A percentile compares a stretch with the other conserved stretches of the same genome.
These are phyloP conservation scores for Aspergillus vadensis DNA, from an alignment of 2,329 filamentous ascomycete species.

Conservation along the genomic window DNA sequence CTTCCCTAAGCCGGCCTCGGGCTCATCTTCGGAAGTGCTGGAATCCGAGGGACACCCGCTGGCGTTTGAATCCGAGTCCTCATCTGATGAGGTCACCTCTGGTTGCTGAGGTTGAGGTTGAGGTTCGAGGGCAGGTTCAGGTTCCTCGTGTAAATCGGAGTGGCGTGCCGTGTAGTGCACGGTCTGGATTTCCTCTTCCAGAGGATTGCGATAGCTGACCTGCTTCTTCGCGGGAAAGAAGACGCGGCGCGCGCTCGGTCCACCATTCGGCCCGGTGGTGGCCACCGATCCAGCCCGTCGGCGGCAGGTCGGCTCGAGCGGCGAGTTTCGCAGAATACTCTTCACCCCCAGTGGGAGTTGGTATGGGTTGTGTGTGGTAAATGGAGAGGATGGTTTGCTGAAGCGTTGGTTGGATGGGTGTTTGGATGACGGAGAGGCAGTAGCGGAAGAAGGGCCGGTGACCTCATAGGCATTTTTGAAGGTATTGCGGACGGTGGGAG, in stretches of 20 bases:
- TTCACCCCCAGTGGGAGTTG: constrained; percentile 47
- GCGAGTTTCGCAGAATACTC: constrained; percentile 52
- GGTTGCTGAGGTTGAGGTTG: constrained; percentile 18
- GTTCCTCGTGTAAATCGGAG: constrained; percentile 51
- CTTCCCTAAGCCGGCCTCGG: constrained; percentile 14
- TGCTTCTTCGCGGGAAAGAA: constrained; percentile 60
- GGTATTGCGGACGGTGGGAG: constrained; percentile 63
- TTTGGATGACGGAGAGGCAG: constrained; percentile 39
- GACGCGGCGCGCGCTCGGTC: constrained; percentile 36
- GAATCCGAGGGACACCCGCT: constrained; percentile 32
- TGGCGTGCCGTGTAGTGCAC: constrained; percentile 58
- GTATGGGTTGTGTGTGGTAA: constrained; percentile 36
- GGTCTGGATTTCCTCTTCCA: constrained; percentile 63
- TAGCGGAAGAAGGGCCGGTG: constrained; percentile 41
- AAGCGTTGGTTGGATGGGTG: constrained; percentile 26
- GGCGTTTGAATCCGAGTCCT: constrained; percentile 33
- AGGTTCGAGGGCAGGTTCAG: constrained; percentile 26
- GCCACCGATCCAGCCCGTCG: constrained; percentile 45
- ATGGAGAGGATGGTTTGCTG: constrained; percentile 36
- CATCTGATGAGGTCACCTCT: constrained; percentile 24
- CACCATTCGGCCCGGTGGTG: constrained; percentile 35
- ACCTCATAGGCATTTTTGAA: constrained; percentile 62
- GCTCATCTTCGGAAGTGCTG: constrained; percentile 37
- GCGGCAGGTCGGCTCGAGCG: constrained; percentile 38
- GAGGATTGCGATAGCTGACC: constrained; percentile 57